A percentile compares a stretch with the other conserved stretches of the same genome.
Conservation (phyloP, 192 early-diverging fungal genomes). For the Dimargaris xerosporica region DNA sequence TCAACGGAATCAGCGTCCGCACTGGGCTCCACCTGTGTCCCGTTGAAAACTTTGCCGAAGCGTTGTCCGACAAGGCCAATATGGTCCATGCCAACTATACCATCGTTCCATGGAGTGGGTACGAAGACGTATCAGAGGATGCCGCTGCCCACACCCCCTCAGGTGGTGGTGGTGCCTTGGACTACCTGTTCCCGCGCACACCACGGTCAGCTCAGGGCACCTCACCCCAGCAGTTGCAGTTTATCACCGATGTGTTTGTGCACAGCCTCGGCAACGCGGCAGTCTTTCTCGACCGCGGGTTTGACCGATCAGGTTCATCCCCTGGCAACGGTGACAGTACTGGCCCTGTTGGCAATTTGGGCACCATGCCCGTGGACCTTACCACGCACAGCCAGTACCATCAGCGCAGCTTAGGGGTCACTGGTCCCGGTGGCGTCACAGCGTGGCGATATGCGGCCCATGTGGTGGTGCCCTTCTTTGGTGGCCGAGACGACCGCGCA, state of each 20-base stretch:
- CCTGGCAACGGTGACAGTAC: slow-evolving; percentile 1
- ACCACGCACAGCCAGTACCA: too few species aligned
- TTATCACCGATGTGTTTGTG: slow-evolving; percentile 30
- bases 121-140: slow-evolving; percentile 12
- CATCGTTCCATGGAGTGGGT: slow-evolving; percentile 49
- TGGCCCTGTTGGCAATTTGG: background rate
- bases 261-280: slow-evolving; percentile 29
- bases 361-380: too few species aligned
- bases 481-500: slow-evolving; percentile 58
- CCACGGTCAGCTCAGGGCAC: slow-evolving; percentile 14
- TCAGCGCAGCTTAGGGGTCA: too few species aligned
- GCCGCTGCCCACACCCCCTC: too few species aligned
- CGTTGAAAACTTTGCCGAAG: slow-evolving; percentile 49
- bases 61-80: slow-evolving; percentile 37
- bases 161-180: too few species aligned
- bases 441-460: too few species aligned
- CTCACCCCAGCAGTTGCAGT: slow-evolving; percentile 27
- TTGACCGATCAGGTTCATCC: too few species aligned
- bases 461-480: slow-evolving; percentile 57
- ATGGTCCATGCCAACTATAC: slow-evolving; percentile 45
- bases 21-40: slow-evolving; percentile 43
- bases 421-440: too few species aligned
- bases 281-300: slow-evolving; percentile 56
- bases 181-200: slow-evolving; percentile 14
- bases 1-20: slow-evolving; percentile 47